These are phyloP conservation scores for Chalciporus pseudorubinellus DNA, from an alignment of 768 basidiomycete genomes.

Conservation along the genomic window DNA sequence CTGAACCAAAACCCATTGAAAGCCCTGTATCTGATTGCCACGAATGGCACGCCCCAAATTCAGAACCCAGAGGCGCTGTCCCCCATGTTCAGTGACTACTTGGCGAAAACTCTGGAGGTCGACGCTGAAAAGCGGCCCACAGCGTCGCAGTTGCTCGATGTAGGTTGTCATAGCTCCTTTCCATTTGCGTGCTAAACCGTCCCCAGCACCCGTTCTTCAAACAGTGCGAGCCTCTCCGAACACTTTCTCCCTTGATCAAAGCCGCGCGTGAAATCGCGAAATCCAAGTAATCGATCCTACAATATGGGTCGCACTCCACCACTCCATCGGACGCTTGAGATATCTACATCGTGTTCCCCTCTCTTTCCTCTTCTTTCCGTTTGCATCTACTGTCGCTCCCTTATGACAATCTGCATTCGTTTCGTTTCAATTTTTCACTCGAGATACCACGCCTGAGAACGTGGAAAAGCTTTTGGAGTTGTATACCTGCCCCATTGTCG, in stretches of 20 bases:
- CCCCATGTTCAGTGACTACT: constrained; percentile 82
- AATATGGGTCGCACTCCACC: neutral
- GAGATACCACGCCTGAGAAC: constrained; percentile 11
- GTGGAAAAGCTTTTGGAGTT: constrained; percentile 14
- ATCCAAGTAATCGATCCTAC: constrained; percentile 34
- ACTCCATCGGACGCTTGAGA: constrained; percentile 4
- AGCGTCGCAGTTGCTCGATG: constrained; percentile 76
- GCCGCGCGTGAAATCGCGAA: constrained; percentile 86
- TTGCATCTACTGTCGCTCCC: constrained; percentile 19
- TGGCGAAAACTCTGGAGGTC: constrained; percentile 86
- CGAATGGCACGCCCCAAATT: constrained; percentile 95
- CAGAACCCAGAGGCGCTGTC: constrained; percentile 83
- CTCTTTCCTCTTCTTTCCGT: constrained; percentile 1
- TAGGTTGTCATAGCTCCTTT: constrained; percentile 34
- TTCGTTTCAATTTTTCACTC: constrained; percentile 6
- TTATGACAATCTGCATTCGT: constrained; percentile 17
- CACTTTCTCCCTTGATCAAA: constrained; percentile 86
- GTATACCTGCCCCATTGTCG: constrained; percentile 10
- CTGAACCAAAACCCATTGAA: constrained; percentile 96
- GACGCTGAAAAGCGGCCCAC: constrained; percentile 92
- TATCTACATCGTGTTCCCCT: constrained; percentile 11
- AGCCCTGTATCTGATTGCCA: constrained; percentile 96
- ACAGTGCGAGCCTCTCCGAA: constrained; percentile 81
- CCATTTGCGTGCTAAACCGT: constrained; percentile 4
- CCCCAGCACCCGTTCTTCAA: constrained; percentile 84